These are phyloP conservation scores for Helicocarpus griseus DNA, from an alignment of 2,329 filamentous ascomycete genomes.

Conservation along the genomic window DNA sequence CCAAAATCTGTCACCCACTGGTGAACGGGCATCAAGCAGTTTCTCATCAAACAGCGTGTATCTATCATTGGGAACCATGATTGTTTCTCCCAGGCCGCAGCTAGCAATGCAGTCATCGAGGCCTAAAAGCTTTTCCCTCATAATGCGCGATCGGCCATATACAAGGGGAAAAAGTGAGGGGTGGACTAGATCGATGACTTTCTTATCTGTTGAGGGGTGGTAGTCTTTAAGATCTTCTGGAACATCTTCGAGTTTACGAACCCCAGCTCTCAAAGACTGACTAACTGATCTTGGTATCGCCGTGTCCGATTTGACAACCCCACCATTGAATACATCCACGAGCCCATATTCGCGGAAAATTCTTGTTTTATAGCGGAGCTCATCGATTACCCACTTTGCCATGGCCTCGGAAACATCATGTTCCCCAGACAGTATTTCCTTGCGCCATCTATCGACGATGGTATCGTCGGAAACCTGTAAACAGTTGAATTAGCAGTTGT, in stretches of 20 bases:
- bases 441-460: conserved; percentile 18
- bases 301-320: conserved; percentile 43
- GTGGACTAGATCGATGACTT: conserved; percentile 53
- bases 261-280: conserved; percentile 34
- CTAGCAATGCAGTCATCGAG: conserved; percentile 8
- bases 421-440: conserved; percentile 12
- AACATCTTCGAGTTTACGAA: conserved; percentile 41
- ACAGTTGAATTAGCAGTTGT: neutral
- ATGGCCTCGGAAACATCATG: conserved; percentile 17
- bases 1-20: neutral
- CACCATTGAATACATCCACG: conserved; percentile 34
- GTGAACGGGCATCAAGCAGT: neutral
- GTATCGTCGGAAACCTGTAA: conserved; percentile 18
- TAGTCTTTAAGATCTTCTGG: conserved; percentile 46
- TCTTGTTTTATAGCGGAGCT: conserved; percentile 39
- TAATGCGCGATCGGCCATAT: conserved; percentile 8
- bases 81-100: conserved; percentile 14
- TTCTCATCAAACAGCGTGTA: neutral
- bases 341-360: conserved; percentile 29
- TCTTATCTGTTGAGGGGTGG: conserved; percentile 47
- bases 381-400: conserved; percentile 27
- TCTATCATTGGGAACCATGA: conserved; percentile 8
- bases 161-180: conserved; percentile 37
- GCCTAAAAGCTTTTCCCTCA: conserved; percentile 6
- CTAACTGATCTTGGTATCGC: conserved; percentile 29